These are phyloP conservation scores for Auxenochlorella protothecoides DNA, from an alignment of 139 green algal species.

Conservation along the genomic window DNA sequence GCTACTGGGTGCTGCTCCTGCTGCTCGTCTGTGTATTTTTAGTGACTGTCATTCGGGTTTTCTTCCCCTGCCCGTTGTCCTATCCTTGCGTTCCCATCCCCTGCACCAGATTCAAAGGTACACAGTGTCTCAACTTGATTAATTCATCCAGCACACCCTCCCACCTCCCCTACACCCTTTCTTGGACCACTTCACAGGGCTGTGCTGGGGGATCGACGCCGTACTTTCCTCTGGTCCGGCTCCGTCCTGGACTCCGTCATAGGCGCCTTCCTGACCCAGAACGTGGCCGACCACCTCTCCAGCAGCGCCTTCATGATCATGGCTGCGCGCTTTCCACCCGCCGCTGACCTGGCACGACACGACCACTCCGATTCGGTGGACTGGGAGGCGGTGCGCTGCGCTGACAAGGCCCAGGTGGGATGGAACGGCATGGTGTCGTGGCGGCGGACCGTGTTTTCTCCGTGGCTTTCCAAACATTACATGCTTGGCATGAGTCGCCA, in stretches of 20 bases:
- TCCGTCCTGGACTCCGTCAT: slow-evolving; percentile 71
- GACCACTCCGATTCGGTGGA: slow-evolving; percentile 15
- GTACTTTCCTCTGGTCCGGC: slow-evolving; percentile 46
- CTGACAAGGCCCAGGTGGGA: neutral
- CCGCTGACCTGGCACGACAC: slow-evolving; percentile 1
- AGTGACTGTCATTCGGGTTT: too few relatives aligned
- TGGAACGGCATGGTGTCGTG: too few relatives aligned
- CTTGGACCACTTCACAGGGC: neutral
- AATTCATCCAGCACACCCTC: too few relatives aligned
- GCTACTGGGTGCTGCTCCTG: neutral
- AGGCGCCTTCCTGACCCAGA: slow-evolving; percentile 72
- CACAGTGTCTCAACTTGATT: too few relatives aligned
- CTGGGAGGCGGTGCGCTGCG: slow-evolving; percentile 48
- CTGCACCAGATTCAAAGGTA: too few relatives aligned
- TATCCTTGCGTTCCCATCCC: too few relatives aligned
- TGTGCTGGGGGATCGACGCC: slow-evolving; percentile 30
- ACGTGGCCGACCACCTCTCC: slow-evolving; percentile 68
- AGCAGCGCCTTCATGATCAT: slow-evolving; percentile 69
- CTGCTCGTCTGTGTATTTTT: neutral
- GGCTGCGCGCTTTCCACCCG: slow-evolving; percentile 32
- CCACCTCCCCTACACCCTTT: too few relatives aligned
- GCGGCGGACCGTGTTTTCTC: too few relatives aligned
- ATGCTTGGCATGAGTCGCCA: too few relatives aligned
- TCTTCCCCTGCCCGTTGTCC: too few relatives aligned
- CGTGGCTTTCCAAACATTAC: too few relatives aligned